Conservation (phyloP, 805 yeast species). For the Candida pini region DNA sequence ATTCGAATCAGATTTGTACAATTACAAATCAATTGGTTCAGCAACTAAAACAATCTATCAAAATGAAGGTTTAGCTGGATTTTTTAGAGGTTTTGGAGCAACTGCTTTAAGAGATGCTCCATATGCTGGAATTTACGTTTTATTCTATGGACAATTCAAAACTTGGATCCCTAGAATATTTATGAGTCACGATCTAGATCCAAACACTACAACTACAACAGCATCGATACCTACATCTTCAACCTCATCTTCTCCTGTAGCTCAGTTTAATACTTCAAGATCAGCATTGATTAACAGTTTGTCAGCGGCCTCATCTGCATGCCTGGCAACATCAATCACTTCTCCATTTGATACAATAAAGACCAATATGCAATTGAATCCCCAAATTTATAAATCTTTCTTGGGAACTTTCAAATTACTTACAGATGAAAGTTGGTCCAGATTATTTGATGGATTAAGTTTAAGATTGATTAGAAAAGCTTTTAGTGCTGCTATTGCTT, state of each 20-base stretch:
- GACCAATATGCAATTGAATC: conserved; percentile 79
- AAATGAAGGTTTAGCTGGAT: conserved; percentile 55
- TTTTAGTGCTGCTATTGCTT: conserved; percentile 87
- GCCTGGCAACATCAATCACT: conserved; percentile 75
- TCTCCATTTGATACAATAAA: conserved; percentile 95
- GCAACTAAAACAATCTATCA: conserved; percentile 54
- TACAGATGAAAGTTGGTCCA: conserved; percentile 41
- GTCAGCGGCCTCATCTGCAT: conserved; percentile 78
- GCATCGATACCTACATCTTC: conserved; percentile 16
- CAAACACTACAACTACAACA: no score
- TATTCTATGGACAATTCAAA: conserved; percentile 77
- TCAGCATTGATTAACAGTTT: conserved; percentile 57
- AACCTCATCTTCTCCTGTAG: background rate
- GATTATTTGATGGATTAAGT: conserved; percentile 78
- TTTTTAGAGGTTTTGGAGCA: conserved; percentile 83
- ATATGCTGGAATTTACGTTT: conserved; percentile 87
- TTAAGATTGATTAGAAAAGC: conserved; percentile 82
- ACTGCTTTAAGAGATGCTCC: conserved; percentile 92
- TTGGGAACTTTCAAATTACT: conserved; percentile 34
- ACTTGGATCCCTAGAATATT: conserved; percentile 50
- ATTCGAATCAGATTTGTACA: conserved; percentile 75
- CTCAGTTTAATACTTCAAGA: conserved; percentile 13
- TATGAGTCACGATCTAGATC: no score
- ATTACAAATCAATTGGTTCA: conserved; percentile 56
- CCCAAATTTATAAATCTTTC: conserved; percentile 39